Evolutionary conservation across 1,139 yeast species (phyloP), one percentile per base, ranked within the genome.

Genomic region (Hemisphaericaspora xylanilytica): DNA sequence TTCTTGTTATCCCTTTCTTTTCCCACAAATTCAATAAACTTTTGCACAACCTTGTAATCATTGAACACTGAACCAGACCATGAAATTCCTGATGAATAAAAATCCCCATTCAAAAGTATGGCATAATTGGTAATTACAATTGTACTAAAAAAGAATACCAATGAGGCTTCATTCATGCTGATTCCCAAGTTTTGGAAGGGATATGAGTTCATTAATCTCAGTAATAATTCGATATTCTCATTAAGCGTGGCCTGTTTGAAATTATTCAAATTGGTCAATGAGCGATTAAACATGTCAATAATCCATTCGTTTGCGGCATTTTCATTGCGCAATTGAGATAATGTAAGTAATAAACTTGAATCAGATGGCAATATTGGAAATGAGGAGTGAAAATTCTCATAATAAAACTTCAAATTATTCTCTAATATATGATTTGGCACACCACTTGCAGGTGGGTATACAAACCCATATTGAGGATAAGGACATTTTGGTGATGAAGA

Each of bases 351-450:
- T 46, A 28, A 59, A 34, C 52, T 57, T 39, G 68, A 70, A 45
- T 73, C 69, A 42, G 72, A 59, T 1, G 86, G 83, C 17, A 83
- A 61, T 0, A 82, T 62, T 5, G 88, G 86, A 52, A 80, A 75
- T 20, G 67, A 69, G 1, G 59, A 52, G 51, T 82, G 88, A 47
- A 80, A 69, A 38, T 67, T 72, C 21, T 68, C 58, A 52, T 80
- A 82, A 51, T 82, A 82, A 3, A 53, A 40, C 21, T 53, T 51
- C 26, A 69, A 45, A 41, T 63, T 63, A 21, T 44, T 29, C 14
- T 49, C 50, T 6, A 48, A 38, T n/a, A n/a, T n/a, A 18, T 38
- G 24, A 38, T 47, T 51, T 14, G 49, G 12, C 14, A 57, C 52
- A 18, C 44, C 17, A 6, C 32, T 37, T 12, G 32, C 7, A 11